A percentile compares a stretch with the other conserved stretches of the same genome.
Conservation (phyloP, 495 filamentous ascomycete species). For the Penicillium chermesinum region DNA sequence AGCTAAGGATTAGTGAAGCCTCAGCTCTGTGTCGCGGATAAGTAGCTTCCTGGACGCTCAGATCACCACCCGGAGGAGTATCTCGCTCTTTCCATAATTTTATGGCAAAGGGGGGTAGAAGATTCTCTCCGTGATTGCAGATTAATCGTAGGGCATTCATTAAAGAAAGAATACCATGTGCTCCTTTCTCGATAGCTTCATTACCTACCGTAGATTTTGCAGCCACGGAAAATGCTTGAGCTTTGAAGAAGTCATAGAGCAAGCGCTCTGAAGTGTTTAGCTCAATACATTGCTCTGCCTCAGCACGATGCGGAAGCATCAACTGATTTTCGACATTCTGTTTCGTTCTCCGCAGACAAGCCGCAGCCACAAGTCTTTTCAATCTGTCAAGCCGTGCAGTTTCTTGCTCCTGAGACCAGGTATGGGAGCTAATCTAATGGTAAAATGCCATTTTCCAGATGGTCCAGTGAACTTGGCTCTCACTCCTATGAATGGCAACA, state of each 20-base stretch:
- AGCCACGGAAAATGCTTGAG: background rate
- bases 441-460: background rate
- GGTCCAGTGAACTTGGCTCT: background rate
- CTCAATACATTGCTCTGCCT: background rate
- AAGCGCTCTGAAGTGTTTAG: background rate
- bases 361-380: background rate
- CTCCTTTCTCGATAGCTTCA: background rate
- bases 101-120: background rate
- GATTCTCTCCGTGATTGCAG: background rate
- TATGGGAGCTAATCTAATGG: background rate
- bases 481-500: background rate
- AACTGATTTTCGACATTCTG: background rate
- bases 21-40: background rate
- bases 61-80: background rate
- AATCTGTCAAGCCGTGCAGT: background rate
- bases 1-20: background rate
- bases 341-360: background rate
- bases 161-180: background rate
- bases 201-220: background rate
- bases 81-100: background rate
- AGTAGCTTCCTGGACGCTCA: background rate
- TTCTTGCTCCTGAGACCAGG: background rate
- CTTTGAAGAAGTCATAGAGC: background rate
- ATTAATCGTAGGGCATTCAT: background rate
- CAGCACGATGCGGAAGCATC: background rate